Percentiles rank a stretch among this genome's conserved stretches.
phyloP scores from a whole-genome alignment of 2,329 filamentous ascomycete genomes.

The Esteya vermicola region DNA sequence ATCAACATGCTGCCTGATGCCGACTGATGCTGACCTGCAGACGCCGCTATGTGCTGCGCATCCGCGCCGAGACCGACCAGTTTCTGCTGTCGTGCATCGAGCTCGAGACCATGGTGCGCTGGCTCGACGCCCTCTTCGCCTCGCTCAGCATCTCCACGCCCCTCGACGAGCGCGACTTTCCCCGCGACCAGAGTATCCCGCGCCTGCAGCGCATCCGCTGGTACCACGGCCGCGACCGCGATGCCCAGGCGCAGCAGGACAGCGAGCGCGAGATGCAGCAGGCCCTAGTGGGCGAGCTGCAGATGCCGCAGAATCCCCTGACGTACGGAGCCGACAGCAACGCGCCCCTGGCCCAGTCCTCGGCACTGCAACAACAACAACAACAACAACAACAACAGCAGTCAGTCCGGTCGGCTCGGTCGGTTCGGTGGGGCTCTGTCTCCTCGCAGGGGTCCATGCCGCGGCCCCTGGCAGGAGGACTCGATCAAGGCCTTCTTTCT shows the following conservation, averaged over 20 bases:
- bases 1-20: background rate
- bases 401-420: background rate
- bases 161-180: conserved; percentile 55
- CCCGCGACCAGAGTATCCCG: conserved; percentile 46
- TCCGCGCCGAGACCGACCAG: conserved; percentile 61
- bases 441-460: too few species aligned
- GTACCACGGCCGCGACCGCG: conserved; percentile 24
- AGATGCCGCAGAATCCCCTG: background rate
- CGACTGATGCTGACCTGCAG: conserved; percentile 16
- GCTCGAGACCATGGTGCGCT: conserved; percentile 50
- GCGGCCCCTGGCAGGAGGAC: too few species aligned
- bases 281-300: background rate
- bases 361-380: too few species aligned
- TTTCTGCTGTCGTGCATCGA: conserved; percentile 54
- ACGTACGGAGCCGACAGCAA: background rate
- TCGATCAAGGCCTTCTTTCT: too few species aligned
- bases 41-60: conserved; percentile 52
- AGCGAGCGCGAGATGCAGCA: background rate
- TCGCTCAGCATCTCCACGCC: conserved; percentile 58
- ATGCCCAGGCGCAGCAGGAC: background rate
- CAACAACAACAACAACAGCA: too few species aligned
- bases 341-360: too few species aligned
- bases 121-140: conserved; percentile 56
- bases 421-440: too few species aligned
- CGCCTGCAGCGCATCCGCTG: conserved; percentile 38